phyloP scores from a whole-genome alignment of 768 basidiomycete species.

The Lanmaoa pseudosensibilis region DNA sequence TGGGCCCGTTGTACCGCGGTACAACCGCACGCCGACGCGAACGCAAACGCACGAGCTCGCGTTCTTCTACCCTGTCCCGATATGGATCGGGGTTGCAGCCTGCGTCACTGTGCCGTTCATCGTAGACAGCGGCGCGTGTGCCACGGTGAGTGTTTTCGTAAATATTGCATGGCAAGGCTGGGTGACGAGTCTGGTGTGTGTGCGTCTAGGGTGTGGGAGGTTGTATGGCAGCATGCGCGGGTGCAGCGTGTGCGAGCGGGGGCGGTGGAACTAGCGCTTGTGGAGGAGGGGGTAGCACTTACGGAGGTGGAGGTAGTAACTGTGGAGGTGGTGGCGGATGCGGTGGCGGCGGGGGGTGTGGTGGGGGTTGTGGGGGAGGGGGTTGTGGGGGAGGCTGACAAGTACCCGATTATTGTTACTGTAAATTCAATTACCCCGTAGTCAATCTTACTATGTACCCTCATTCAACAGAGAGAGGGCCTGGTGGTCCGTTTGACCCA shows the following conservation, averaged over 20 bases:
- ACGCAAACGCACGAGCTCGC: background rate
- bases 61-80: conserved; percentile 14
- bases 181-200: background rate
- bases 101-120: conserved; percentile 2
- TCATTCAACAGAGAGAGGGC: background rate
- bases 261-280: background rate
- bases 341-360: background rate
- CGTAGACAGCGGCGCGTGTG: background rate
- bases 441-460: too few species aligned
- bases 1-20: background rate
- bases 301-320: background rate
- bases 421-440: background rate
- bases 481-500: background rate
- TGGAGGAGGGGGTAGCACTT: background rate
- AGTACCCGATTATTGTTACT: background rate
- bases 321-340: conserved; percentile 3
- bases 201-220: conserved; percentile 2
- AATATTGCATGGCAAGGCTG: too few species aligned
- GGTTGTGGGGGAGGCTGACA: background rate
- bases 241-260: background rate
- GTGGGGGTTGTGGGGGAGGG: background rate
- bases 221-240: background rate
- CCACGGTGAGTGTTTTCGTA: conserved; percentile 3
- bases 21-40: background rate
- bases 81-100: background rate